Evolutionary conservation across 2,329 filamentous ascomycete species (phyloP).

Genomic region (Penicillium frequentans): DNA sequence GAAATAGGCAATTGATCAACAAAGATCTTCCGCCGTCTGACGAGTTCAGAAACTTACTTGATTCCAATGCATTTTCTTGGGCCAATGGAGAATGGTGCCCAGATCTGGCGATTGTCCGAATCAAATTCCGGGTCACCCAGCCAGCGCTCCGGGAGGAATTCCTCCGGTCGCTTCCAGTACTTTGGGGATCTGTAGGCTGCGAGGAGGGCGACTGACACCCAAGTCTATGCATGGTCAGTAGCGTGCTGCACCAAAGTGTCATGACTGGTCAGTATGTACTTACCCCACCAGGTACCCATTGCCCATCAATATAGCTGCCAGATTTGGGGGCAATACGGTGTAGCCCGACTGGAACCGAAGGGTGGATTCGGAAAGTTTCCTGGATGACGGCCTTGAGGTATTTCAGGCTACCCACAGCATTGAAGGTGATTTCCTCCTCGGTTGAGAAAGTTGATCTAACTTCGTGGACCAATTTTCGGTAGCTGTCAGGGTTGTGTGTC

Average conservation of each 20-base stretch:
- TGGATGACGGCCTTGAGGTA: conserved; percentile 6
- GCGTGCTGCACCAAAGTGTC: too few species aligned
- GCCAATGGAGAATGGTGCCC: conserved; percentile 11
- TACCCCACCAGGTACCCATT: conserved; percentile 6
- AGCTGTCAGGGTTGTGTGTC: background rate
- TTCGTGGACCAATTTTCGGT: conserved; percentile 1
- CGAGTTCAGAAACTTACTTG: background rate
- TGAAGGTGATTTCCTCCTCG: conserved; percentile 8
- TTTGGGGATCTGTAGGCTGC: conserved; percentile 4
- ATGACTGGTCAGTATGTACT: background rate
- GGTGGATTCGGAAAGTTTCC: conserved; percentile 8
- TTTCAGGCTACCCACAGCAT: background rate
- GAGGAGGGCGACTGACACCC: conserved; percentile 8
- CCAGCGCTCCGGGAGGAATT: conserved; percentile 12
- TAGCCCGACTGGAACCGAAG: conserved; percentile 1
- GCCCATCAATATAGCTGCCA: background rate
- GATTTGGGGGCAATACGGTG: background rate
- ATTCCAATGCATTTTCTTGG: conserved; percentile 8
- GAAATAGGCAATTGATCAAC: background rate
- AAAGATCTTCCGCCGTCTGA: background rate
- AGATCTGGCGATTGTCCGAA: conserved; percentile 6
- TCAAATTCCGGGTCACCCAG: conserved; percentile 5
- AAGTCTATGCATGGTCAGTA: conserved; percentile 4
- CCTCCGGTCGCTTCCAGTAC: conserved; percentile 2
- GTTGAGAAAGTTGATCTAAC: background rate